Evolutionary conservation across 257 asterid genomes (phyloP).

Genomic region (Solanum tacnaense): DNA sequence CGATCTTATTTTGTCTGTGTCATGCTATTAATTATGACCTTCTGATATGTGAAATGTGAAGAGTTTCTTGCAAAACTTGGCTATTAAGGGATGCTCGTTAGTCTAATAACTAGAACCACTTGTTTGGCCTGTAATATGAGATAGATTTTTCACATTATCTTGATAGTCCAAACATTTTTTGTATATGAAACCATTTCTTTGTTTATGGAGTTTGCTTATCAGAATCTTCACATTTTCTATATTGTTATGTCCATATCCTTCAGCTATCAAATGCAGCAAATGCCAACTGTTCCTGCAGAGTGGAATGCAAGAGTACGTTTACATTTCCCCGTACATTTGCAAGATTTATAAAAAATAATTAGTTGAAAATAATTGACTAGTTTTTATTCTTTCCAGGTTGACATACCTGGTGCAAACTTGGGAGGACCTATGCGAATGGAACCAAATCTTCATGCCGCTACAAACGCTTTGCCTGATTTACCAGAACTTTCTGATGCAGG

Average conservation of each 20-base stretch:
- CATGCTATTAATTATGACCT: background rate
- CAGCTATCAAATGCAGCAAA: constrained; percentile 15
- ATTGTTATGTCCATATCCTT: constrained; percentile 4
- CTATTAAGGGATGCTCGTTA: background rate
- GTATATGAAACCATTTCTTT: background rate
- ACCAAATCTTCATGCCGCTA: constrained; percentile 1
- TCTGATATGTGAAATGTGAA: background rate
- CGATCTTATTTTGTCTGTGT: background rate
- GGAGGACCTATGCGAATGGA: constrained; percentile 5
- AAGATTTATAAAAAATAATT: background rate
- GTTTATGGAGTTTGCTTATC: background rate
- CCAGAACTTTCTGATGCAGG: background rate
- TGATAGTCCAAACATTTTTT: background rate
- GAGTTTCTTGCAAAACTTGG: background rate
- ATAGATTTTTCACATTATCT: background rate
- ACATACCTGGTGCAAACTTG: background rate
- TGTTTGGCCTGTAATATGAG: background rate
- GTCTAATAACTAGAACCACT: background rate
- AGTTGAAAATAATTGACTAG: background rate
- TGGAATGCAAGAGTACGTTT: constrained; percentile 15
- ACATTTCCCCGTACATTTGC: background rate
- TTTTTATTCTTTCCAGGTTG: constrained; percentile 15
- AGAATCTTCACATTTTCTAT: constrained; percentile 1
- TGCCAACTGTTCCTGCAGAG: background rate
- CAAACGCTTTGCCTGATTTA: background rate